Percentiles rank a stretch among this genome's conserved stretches.
Conservation (phyloP, 192 early-diverging fungal genomes). For the Umbelopsis isabellina region DNA sequence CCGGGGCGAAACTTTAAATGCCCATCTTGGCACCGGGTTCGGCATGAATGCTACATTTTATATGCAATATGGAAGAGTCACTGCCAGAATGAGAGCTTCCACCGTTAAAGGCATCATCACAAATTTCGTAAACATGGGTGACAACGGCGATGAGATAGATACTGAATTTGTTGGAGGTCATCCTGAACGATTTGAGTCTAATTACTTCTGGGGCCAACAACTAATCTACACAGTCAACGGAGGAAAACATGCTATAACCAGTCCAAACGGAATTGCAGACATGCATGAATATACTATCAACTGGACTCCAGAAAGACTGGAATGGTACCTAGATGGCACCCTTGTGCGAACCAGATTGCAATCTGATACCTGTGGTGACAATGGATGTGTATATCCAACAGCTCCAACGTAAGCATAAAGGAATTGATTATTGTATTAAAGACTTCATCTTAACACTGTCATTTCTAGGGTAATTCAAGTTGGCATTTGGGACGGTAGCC, state of each 20-base stretch:
- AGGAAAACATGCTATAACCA: constrained; percentile 5
- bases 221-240: constrained; percentile 26
- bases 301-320: constrained; percentile 39
- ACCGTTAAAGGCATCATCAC: constrained; percentile 34
- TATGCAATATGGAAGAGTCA: constrained; percentile 48
- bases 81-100: constrained; percentile 37
- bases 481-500: too few species aligned
- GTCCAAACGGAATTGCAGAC: constrained; percentile 2
- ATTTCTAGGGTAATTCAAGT: too few species aligned
- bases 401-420: constrained; percentile 25
- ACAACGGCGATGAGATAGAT: constrained; percentile 57
- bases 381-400: constrained; percentile 22
- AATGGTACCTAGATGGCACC: constrained; percentile 44
- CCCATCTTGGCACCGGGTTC: too few species aligned
- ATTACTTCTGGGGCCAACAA: constrained; percentile 41
- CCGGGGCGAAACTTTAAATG: too few species aligned
- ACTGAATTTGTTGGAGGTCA: constrained; percentile 53
- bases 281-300: constrained; percentile 47
- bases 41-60: not conserved
- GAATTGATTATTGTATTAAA: too few species aligned
- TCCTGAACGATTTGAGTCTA: constrained; percentile 37
- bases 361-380: constrained; percentile 25
- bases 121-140: constrained; percentile 42
- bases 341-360: constrained; percentile 34
- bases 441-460: too few species aligned